Base-by-base conservation (phyloP, 306 rosid species). In the Abrus precatorius region DNA sequence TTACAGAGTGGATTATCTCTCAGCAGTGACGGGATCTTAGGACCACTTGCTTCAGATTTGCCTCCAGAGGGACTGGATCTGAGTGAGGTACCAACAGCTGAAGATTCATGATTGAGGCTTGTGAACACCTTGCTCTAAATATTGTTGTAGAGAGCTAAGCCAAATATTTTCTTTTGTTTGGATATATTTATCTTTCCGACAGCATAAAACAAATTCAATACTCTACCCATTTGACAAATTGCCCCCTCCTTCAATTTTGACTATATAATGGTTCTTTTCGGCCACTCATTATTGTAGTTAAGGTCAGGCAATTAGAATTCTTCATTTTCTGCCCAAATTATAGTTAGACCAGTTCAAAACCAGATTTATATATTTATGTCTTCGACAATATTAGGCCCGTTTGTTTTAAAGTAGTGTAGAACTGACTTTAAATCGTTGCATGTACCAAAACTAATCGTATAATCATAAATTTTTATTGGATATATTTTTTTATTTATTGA, bases 1-100 rank as follows among this genome's bases (percentile, higher is more conserved):
- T 72, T 80, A 76, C 93, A 91, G 99, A 90, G 99, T 86, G 98
- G 98, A 85, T 86, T 89, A 65, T 90, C 93, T 68, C 91, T 90
- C 57, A 88, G 83, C 87, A 85, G 89, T 29, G 96, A 93, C 0
- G 98, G 98, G 28, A 93, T 91, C 79, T 89, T 85, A 87, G 93
- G 94, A 75, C 95, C 96, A 33, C 92, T 88, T 64, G 41, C 84
- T 65, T 84, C 93, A 38, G 97, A 93, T 81, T 86, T 93, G 82
- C 95, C 99, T n/a, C 80, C 83, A 14, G 97, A 90, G 87, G 96
- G 97, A 76, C 76, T 95, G 61, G 97, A 93, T 82, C 83, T 93
- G 77, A 87, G 85, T 77, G 92, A 88, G 56, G 84, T 93, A 62
- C 88, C 99, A 40, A 11, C 86, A 8, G 89, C 95, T 29, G 89